Evolutionary conservation across 31 red algal species (phyloP), one percentile per base, ranked within the genome.

Genomic region (Asparagopsis taxiformis): DNA sequence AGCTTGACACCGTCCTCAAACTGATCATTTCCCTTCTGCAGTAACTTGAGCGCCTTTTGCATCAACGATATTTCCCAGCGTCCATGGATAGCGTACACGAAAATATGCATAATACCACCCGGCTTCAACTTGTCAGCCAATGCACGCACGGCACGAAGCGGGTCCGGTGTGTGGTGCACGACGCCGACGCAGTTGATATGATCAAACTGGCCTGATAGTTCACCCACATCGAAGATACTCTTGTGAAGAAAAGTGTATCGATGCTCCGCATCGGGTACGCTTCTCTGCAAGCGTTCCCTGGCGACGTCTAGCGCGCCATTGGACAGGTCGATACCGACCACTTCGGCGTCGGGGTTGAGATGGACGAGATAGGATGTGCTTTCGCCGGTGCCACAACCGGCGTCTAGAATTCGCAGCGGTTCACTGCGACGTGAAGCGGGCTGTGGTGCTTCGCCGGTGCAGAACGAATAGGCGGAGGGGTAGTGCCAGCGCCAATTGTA

Each of bases 401-500:
- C 95, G 36, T 98, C 95, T n/a, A 98, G 62, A 32, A 98, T 98
- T 4, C 91, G 65, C 31, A 93, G 48, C 15, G 68, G 61, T 13
- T 51, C 32, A 17, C 58, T 51, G 1, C 17, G 1, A 55, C 51
- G 13, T 1, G 54, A 17, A 5, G 39, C 36, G 13, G 7, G 29
- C 5, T 51, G 72, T 17, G 89, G 91, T 10, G 70, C 31, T 29
- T 77, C 77, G 34, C 82, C 89, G 7, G 85, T 67, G 66, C 95
- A 98, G 49, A 98, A 98, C 5, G 88, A 74, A 31, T 91, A 93
- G 30, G 91, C 95, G 0, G 95, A 87, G 31, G 95, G 95, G 69
- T 94, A 94, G 60, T 98, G 95, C 95, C 95, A 98, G 28, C 95
- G 82, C 95, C 95, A 98, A 76, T 98, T 98, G 50, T 98, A 98